Percentiles rank a stretch among this genome's conserved stretches.
Conservation (phyloP, 257 asterid species). For the Linderniella brevidens region DNA sequence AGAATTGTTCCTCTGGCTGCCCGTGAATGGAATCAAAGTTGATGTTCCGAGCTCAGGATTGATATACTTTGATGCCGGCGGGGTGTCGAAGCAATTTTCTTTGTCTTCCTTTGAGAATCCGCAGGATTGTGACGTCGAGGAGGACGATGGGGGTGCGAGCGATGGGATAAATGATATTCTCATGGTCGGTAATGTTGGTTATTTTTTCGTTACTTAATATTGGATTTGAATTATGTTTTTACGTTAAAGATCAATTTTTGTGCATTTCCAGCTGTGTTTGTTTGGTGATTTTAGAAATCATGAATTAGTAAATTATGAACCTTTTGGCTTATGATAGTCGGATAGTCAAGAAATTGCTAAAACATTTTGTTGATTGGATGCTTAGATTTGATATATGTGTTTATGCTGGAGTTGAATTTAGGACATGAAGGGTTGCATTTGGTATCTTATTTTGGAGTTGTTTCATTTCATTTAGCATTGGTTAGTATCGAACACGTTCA, state of each 20-base stretch:
- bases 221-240: not conserved
- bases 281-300: no score
- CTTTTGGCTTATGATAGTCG: no score
- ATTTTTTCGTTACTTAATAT: conserved; percentile 2
- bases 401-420: no score
- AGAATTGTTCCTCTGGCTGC: conserved; percentile 80
- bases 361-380: no score
- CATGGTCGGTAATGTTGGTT: conserved; percentile 10
- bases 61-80: conserved; percentile 80
- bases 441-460: no score
- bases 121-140: conserved; percentile 37
- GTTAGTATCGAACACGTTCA: no score
- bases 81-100: conserved; percentile 68
- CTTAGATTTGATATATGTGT: no score
- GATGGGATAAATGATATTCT: conserved; percentile 14
- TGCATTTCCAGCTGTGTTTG: not conserved
- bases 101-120: conserved; percentile 71
- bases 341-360: no score
- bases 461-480: no score
- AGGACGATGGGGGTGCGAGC: conserved; percentile 9
- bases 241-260: no score
- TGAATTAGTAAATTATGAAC: no score
- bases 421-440: no score
- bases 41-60: conserved; percentile 81
- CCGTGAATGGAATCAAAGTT: conserved; percentile 57